Evolutionary conservation across 2,329 filamentous ascomycete species (phyloP), one percentile per base, ranked within the genome.

Genomic region (Cytospora piceae): DNA sequence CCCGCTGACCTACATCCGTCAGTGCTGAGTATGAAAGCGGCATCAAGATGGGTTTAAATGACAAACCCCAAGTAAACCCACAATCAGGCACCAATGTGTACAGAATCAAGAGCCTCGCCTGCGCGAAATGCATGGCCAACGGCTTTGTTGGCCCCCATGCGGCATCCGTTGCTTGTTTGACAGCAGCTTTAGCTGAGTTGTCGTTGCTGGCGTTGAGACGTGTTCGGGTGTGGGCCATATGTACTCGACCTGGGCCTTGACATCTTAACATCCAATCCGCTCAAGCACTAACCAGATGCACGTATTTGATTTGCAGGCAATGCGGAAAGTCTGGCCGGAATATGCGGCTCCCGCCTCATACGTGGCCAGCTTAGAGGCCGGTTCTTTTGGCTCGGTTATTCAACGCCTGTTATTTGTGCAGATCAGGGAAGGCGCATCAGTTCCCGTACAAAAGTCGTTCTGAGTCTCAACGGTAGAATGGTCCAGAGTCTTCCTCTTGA

Each of bases 41-140:
- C 53, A 37, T 37, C 8, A 31, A 24, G 39, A 51, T 57, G 29
- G 39, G 20, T 54, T 63, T 63, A 63, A 63, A 63, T 56, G 60
- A 31, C 24, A 27, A 56, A 24, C 31, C 9, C 31, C 7, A 24
- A 29, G 24, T 37, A 51, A 57, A 37, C 29, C 53, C 39, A 37
- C 37, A 57, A 29, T 60, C 66, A 67, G 66, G 66, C 66, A 67
- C 56, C 66, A 60, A 58, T 57, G 31, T 52, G 32, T 46, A 39
- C 46, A 42, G 53, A 49, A 8, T 27, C 1, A 22, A 22, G 51
- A 34, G 20, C 15, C 55, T 31, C 7, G 17, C 20, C 37, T 7
- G 11, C 32, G 14, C 20, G 31, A 12, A 39, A 5, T 12, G 49
- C 58, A n/a, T 12, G 46, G 7, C 46, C 46, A 49, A 49, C 22